Evolutionary conservation across 257 asterid species (phyloP).

Genomic region (Gentiana straminea): DNA sequence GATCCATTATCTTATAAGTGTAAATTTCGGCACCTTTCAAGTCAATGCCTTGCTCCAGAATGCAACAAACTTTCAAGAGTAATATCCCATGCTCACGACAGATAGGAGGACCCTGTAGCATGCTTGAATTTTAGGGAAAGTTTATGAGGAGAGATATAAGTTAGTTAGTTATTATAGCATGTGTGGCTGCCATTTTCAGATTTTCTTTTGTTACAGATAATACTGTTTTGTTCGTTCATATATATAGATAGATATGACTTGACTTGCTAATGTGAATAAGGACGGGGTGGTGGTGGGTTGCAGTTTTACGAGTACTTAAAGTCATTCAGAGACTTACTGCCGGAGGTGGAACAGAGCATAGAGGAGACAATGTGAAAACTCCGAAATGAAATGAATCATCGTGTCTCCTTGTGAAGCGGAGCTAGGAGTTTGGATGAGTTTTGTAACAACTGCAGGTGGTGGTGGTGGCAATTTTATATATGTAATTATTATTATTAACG

Average conservation of each 20-base stretch:
- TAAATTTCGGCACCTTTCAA: not conserved
- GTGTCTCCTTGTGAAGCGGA: too few relatives aligned
- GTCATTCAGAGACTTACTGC: constrained; percentile 31
- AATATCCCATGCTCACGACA: too few relatives aligned
- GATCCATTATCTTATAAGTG: not conserved
- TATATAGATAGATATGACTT: too few relatives aligned
- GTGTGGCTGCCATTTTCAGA: not conserved
- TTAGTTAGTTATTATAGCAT: too few relatives aligned
- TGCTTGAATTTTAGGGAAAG: too few relatives aligned
- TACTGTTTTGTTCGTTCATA: not conserved
- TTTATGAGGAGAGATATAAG: not conserved
- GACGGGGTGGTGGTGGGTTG: constrained; percentile 8
- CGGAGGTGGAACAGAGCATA: constrained; percentile 14
- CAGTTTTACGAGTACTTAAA: constrained; percentile 55
- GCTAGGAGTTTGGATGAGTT: too few relatives aligned
- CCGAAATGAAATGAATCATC: too few relatives aligned
- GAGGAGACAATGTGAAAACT: not conserved
- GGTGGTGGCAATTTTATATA: too few relatives aligned
- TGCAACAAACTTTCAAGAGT: not conserved
- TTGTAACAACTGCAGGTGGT: too few relatives aligned
- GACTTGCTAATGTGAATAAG: constrained; percentile 1
- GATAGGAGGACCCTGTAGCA: too few relatives aligned
- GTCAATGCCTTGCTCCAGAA: not conserved
- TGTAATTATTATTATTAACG: too few relatives aligned
- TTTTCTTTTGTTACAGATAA: not conserved